These are phyloP conservation scores for Solanum chacoense DNA, from an alignment of 305 asterid species.

Conservation along the genomic window DNA sequence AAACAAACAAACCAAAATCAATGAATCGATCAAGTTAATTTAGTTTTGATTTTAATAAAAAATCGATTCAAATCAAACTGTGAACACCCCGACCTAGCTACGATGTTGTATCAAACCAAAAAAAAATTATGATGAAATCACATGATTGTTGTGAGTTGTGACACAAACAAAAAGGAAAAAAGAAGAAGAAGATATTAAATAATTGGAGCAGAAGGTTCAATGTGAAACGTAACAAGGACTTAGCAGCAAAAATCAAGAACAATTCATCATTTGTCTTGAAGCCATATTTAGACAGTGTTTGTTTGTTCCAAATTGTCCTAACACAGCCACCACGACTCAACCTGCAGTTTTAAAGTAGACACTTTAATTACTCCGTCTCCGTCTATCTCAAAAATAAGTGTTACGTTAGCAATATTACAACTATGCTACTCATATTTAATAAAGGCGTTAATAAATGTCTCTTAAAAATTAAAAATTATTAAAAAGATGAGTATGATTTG, in stretches of 20 bases:
- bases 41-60: neutral
- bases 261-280: neutral
- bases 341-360: neutral
- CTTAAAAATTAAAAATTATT: neutral
- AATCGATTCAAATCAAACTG: neutral
- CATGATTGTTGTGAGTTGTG: constrained; percentile 1
- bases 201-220: neutral
- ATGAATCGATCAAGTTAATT: neutral
- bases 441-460: neutral
- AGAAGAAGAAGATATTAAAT: neutral
- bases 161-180: neutral
- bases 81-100: neutral
- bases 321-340: neutral
- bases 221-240: neutral
- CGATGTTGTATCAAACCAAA: neutral
- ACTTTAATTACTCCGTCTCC: neutral
- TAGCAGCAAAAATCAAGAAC: neutral
- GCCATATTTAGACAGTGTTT: neutral
- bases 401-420: neutral
- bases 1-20: neutral
- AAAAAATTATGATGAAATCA: neutral
- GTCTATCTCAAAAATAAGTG: neutral
- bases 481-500: neutral
- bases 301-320: neutral
- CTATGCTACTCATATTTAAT: neutral